These are phyloP conservation scores for Thymus mandschuricus DNA, from an alignment of 257 asterid genomes.

Conservation along the genomic window DNA sequence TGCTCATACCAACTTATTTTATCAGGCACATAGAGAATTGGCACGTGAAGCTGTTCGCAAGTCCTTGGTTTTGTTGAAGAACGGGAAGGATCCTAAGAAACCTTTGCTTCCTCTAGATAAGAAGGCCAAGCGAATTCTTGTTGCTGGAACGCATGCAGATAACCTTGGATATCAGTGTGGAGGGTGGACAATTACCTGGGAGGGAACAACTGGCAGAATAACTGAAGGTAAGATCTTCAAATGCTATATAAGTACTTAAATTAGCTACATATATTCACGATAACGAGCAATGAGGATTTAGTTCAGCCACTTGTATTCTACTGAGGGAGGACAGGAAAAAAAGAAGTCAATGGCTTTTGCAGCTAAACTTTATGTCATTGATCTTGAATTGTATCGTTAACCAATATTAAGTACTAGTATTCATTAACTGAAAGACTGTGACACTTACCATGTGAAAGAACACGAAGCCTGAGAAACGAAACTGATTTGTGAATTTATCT, in stretches of 20 bases:
- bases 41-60: constrained; percentile 68
- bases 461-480: not conserved
- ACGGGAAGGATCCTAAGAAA: constrained; percentile 79
- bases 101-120: constrained; percentile 82
- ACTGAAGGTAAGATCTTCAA: constrained; percentile 65
- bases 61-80: constrained; percentile 88
- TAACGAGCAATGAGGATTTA: not conserved
- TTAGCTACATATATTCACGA: not conserved
- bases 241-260: not conserved
- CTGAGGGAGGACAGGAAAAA: not conserved
- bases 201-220: constrained; percentile 80
- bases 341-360: not conserved
- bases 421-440: not conserved
- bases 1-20: constrained; percentile 8
- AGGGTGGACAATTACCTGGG: constrained; percentile 96
- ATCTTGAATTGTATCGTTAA: not conserved
- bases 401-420: too few relatives aligned
- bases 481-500: not conserved
- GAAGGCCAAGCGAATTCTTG: constrained; percentile 72
- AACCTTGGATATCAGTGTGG: constrained; percentile 98
- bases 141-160: constrained; percentile 95
- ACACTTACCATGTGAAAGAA: not conserved
- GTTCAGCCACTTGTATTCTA: not conserved
- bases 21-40: constrained; percentile 53
- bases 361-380: not conserved